Percentiles rank a stretch among this genome's conserved stretches.
phyloP scores from a whole-genome alignment of 179 eudicot species.

The Sideroxylon spinosum region DNA sequence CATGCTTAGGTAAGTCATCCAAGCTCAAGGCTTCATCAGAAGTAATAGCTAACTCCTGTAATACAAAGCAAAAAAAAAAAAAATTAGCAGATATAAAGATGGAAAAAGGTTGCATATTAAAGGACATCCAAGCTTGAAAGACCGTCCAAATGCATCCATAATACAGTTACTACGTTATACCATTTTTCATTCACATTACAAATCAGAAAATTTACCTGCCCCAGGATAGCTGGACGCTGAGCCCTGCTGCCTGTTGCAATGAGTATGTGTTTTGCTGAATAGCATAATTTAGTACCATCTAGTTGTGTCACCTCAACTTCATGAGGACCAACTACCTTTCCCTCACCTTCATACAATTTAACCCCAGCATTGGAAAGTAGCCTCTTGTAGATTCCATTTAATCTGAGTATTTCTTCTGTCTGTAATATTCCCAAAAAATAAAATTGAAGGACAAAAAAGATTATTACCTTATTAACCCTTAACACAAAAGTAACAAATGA shows the following conservation, averaged over 20 bases:
- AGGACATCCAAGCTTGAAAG: neutral
- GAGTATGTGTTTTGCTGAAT: slow-evolving; percentile 85
- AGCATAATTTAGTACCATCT: slow-evolving; percentile 84
- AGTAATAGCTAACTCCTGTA: slow-evolving; percentile 79
- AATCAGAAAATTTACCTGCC: slow-evolving; percentile 49
- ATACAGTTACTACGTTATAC: neutral
- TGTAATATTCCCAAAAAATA: slow-evolving; percentile 24
- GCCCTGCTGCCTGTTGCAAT: slow-evolving; percentile 97
- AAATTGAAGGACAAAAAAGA: neutral
- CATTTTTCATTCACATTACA: neutral
- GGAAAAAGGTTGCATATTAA: neutral
- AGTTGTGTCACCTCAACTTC: slow-evolving; percentile 86
- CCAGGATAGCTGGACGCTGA: slow-evolving; percentile 68
- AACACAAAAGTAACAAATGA: neutral
- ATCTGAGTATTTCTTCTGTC: slow-evolving; percentile 85
- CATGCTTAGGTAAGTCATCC: slow-evolving; percentile 92
- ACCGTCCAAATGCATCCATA: neutral
- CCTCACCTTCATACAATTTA: slow-evolving; percentile 95
- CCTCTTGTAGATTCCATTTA: slow-evolving; percentile 82
- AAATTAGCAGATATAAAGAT: neutral
- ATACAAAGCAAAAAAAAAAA: neutral
- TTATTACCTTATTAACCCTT: neutral
- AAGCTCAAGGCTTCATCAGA: slow-evolving; percentile 98
- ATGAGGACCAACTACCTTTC: slow-evolving; percentile 80
- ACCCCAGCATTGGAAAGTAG: slow-evolving; percentile 85